Conservation (phyloP, 352 stramenopile species). For the Saprolegnia parasitica region DNA sequence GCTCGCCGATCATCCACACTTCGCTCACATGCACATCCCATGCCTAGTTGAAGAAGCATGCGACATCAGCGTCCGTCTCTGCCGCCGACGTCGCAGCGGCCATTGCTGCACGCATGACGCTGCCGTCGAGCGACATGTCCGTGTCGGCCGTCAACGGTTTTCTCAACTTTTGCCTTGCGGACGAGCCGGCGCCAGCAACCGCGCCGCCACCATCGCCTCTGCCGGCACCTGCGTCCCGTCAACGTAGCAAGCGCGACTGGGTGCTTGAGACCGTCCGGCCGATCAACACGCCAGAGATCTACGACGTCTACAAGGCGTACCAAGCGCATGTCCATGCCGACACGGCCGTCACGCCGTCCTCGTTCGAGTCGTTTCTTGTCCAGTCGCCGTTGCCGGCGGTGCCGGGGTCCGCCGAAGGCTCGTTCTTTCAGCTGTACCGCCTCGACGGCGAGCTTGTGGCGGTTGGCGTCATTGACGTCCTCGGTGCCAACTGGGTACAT, state of each 20-base stretch:
- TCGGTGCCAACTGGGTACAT: conserved; percentile 42
- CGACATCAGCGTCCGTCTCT: background rate
- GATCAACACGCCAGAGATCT: conserved; percentile 37
- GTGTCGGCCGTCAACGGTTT: background rate
- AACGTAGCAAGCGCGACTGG: background rate
- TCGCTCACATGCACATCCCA: background rate
- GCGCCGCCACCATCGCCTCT: background rate
- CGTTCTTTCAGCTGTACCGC: conserved; percentile 37
- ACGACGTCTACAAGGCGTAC: conserved; percentile 49
- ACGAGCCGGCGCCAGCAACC: background rate
- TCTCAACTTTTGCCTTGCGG: background rate
- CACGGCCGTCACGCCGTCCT: conserved; percentile 23
- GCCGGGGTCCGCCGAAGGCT: conserved; percentile 20
- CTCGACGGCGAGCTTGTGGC: conserved; percentile 52
- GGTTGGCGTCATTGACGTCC: conserved; percentile 67
- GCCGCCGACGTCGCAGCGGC: background rate
- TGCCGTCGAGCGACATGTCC: background rate
- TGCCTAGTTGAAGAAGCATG: background rate
- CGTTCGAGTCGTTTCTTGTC: conserved; percentile 31
- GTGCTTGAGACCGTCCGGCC: conserved; percentile 31
- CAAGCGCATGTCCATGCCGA: conserved; percentile 54
- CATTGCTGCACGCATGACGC: background rate
- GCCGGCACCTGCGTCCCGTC: background rate
- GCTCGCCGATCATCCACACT: background rate
- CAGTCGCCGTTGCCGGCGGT: conserved; percentile 32